phyloP scores from a whole-genome alignment of 2,329 filamentous ascomycete species.

The Ophiostoma piceae region DNA sequence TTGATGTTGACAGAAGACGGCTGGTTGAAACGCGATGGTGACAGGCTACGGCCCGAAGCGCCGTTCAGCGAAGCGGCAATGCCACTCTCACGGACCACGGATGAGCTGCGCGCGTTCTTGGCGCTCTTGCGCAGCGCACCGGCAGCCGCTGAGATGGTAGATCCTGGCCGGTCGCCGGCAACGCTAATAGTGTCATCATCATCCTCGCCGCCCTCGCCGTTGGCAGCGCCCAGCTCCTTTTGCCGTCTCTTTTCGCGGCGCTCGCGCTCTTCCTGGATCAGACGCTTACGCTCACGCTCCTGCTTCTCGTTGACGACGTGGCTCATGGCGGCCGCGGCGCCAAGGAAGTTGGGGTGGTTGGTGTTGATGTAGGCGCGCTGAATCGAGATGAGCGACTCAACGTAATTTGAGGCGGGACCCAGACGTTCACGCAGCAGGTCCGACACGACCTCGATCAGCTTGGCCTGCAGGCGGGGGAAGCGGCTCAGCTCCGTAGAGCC shows the following conservation, averaged over 20 bases:
- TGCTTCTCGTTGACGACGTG: constrained; percentile 93
- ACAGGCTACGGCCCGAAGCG: constrained; percentile 42
- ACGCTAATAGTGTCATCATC: constrained; percentile 62
- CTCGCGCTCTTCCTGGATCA: constrained; percentile 77
- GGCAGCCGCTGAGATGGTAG: constrained; percentile 43
- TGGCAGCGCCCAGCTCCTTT: constrained; percentile 79
- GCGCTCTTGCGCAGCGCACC: constrained; percentile 54
- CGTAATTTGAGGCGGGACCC: constrained; percentile 82
- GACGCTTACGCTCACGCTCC: constrained; percentile 79
- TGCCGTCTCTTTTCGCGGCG: constrained; percentile 76
- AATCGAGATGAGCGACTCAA: constrained; percentile 94
- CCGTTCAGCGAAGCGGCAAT: constrained; percentile 66
- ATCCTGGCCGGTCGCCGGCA: constrained; percentile 17
- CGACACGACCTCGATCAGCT: constrained; percentile 96
- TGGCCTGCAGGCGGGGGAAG: constrained; percentile 88
- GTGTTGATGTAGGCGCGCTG: constrained; percentile 99
- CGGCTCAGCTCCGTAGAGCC: constrained; percentile 88
- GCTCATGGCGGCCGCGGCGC: constrained; percentile 94
- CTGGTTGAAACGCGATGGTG: constrained; percentile 57
- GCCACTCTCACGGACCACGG: constrained; percentile 65
- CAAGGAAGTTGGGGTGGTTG: constrained; percentile 97
- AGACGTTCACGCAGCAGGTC: constrained; percentile 88
- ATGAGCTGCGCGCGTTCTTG: constrained; percentile 70
- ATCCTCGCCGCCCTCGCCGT: constrained; percentile 55
- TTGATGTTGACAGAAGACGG: constrained; percentile 45